phyloP scores from a whole-genome alignment of 176 grass and related monocot genomes.

The Phyllostachys edulis region DNA sequence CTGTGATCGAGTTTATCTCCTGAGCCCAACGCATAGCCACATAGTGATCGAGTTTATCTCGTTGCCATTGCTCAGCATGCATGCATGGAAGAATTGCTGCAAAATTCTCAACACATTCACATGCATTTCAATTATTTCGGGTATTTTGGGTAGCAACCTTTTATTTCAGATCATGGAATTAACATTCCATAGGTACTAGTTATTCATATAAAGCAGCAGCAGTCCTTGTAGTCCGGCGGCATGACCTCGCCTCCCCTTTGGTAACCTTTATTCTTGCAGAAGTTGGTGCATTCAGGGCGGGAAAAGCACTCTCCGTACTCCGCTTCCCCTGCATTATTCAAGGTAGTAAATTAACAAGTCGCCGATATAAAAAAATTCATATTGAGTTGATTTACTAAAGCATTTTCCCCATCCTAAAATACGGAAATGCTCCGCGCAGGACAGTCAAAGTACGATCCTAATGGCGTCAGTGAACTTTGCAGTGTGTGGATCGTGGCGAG shows the following conservation, averaged over 20 bases:
- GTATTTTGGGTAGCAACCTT: neutral
- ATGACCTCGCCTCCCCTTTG: neutral
- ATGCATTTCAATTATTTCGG: neutral
- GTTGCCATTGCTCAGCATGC: neutral
- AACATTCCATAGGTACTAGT: neutral
- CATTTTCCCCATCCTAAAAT: too few relatives aligned
- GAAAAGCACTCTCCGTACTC: neutral
- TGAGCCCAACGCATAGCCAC: too few relatives aligned
- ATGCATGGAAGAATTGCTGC: neutral
- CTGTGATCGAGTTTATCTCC: too few relatives aligned
- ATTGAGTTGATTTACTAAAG: too few relatives aligned
- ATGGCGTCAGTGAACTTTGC: too few relatives aligned
- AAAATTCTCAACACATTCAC: neutral
- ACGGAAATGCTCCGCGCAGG: too few relatives aligned
- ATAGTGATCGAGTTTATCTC: too few relatives aligned
- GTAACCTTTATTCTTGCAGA: neutral
- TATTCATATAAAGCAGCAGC: conserved; percentile 5
- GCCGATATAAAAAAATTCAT: too few relatives aligned
- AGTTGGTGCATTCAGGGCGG: neutral
- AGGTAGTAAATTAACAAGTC: neutral
- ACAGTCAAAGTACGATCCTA: too few relatives aligned
- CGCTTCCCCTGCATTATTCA: neutral
- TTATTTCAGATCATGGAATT: neutral
- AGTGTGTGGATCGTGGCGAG: too few relatives aligned
- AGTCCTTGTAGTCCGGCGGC: neutral